Conservation (phyloP, 352 stramenopile genomes). For the Phytopythium ostracodes region DNA sequence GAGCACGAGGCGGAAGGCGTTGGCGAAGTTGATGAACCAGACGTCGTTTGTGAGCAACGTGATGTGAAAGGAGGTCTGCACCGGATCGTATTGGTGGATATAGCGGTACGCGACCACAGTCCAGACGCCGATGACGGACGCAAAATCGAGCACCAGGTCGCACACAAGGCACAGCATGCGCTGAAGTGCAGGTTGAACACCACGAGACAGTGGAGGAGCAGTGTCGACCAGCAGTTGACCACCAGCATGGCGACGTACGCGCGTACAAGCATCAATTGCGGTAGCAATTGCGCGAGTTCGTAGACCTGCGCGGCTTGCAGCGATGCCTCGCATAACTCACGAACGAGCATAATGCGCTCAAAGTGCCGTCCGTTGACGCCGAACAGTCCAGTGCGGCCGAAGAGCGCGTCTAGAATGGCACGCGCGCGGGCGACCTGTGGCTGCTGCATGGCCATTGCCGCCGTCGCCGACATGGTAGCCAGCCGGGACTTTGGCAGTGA, state of each 20-base stretch:
- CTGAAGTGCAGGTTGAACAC: not conserved
- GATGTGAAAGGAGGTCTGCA: not conserved
- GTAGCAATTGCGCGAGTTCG: slow-evolving; percentile 19
- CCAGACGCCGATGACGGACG: slow-evolving; percentile 7
- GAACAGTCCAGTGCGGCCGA: slow-evolving; percentile 9
- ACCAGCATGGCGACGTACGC: slow-evolving; percentile 24
- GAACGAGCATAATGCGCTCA: slow-evolving; percentile 11
- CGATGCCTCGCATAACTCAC: slow-evolving; percentile 19
- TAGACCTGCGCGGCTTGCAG: slow-evolving; percentile 26
- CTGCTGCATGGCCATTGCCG: not conserved
- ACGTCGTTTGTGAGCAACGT: not conserved
- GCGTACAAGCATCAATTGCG: slow-evolving; percentile 20
- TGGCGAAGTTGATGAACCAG: slow-evolving; percentile 8
- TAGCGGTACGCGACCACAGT: slow-evolving; percentile 1
- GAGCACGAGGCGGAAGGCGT: slow-evolving; percentile 9
- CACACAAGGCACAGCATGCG: slow-evolving; percentile 7
- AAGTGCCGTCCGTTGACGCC: slow-evolving; percentile 24
- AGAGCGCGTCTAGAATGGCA: slow-evolving; percentile 1
- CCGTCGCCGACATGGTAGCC: not conserved
- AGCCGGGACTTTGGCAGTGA: not conserved
- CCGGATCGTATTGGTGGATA: not conserved
- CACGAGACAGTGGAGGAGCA: slow-evolving; percentile 10
- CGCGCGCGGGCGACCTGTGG: not conserved
- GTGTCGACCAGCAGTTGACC: slow-evolving; percentile 26
- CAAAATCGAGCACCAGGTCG: slow-evolving; percentile 6